Percentiles rank a stretch among this genome's conserved stretches.
phyloP scores from a whole-genome alignment of 345 rosid species.

The Mallotus nudiflorus region DNA sequence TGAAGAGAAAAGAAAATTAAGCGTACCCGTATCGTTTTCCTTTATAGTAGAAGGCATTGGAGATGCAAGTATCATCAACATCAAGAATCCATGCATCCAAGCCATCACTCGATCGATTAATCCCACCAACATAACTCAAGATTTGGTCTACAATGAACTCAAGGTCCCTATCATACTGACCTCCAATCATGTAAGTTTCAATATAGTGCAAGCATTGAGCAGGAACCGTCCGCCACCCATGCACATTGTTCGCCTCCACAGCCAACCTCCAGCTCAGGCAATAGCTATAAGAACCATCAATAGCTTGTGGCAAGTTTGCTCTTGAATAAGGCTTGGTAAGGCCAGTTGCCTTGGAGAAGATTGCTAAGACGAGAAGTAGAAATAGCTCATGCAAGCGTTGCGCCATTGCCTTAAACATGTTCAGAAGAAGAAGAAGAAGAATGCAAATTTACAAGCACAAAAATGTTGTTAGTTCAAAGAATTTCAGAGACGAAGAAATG shows the following conservation, averaged over 20 bases:
- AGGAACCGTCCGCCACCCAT: constrained; percentile 75
- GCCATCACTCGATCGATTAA: constrained; percentile 46
- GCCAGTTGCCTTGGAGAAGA: constrained; percentile 29
- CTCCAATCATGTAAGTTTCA: constrained; percentile 70
- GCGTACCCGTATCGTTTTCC: constrained; percentile 73
- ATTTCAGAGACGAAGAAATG: not conserved
- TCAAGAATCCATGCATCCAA: constrained; percentile 92
- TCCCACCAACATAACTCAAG: constrained; percentile 37
- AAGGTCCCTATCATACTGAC: constrained; percentile 71
- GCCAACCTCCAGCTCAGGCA: constrained; percentile 89
- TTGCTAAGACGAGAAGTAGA: constrained; percentile 33
- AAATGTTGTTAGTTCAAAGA: too few species aligned
- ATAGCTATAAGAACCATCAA: constrained; percentile 24
- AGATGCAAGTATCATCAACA: constrained; percentile 88
- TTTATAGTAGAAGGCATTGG: constrained; percentile 68
- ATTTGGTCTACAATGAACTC: constrained; percentile 53
- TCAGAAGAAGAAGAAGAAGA: not conserved
- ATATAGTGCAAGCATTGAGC: constrained; percentile 50
- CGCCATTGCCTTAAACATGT: constrained; percentile 38
- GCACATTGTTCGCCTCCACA: constrained; percentile 75
- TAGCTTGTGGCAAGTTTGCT: constrained; percentile 12
- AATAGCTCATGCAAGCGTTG: constrained; percentile 28
- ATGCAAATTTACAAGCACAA: too few species aligned
- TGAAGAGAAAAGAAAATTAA: too few species aligned
- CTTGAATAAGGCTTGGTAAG: constrained; percentile 5